Percentiles rank a stretch among this genome's conserved stretches.
Evolutionary conservation across 306 rosid species (phyloP).

Genomic region (Ceratonia siliqua): DNA sequence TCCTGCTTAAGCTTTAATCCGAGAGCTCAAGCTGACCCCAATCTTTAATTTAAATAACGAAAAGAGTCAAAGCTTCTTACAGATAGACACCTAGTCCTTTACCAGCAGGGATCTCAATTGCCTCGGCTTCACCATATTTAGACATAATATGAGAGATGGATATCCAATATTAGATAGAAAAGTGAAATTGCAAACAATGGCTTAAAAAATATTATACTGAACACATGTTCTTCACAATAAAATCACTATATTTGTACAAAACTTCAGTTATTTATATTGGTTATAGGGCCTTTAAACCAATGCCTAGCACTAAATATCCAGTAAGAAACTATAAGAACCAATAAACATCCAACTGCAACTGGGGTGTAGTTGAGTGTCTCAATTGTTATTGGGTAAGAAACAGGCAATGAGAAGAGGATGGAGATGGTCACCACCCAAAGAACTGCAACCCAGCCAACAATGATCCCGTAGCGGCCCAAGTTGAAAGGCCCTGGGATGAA

Average conservation of each 20-base stretch:
- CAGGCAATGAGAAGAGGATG: slow-evolving; percentile 82
- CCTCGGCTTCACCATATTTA: no score
- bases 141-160: neutral
- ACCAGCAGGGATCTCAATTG: neutral
- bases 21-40: neutral
- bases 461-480: slow-evolving; percentile 66
- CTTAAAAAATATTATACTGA: neutral
- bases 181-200: neutral
- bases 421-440: slow-evolving; percentile 84
- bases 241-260: neutral
- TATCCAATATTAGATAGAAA: neutral
- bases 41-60: neutral
- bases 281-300: slow-evolving; percentile 91
- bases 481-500: slow-evolving; percentile 80
- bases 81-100: neutral
- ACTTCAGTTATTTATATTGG: slow-evolving; percentile 55
- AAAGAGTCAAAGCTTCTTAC: neutral
- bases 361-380: slow-evolving; percentile 89
- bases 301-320: slow-evolving; percentile 68
- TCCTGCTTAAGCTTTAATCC: neutral
- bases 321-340: slow-evolving; percentile 59
- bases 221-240: neutral
- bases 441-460: slow-evolving; percentile 83
- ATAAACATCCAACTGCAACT: slow-evolving; percentile 80
- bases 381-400: slow-evolving; percentile 73